A percentile compares a stretch with the other conserved stretches of the same genome.
Evolutionary conservation across 306 rosid species (phyloP).

Genomic region (Vicia faba): DNA sequence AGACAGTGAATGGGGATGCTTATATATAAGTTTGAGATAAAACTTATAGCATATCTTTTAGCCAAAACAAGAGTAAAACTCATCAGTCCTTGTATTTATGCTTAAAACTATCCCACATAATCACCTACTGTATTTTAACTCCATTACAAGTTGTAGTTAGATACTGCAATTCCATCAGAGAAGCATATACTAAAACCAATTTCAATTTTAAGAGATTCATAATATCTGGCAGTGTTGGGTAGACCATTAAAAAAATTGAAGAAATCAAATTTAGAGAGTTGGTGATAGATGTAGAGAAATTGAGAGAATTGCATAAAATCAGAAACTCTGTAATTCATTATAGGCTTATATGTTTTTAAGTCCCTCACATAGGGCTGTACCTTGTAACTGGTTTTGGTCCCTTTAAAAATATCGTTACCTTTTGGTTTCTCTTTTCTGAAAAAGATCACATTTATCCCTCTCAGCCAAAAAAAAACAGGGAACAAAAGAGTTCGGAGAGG

Average conservation of each 20-base stretch:
- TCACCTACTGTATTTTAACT: constrained; percentile 20
- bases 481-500: neutral
- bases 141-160: constrained; percentile 22
- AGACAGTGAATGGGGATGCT: constrained; percentile 33
- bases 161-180: constrained; percentile 23
- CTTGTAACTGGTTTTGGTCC: neutral
- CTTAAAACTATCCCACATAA: constrained; percentile 29
- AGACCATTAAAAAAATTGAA: constrained; percentile 16
- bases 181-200: constrained; percentile 21
- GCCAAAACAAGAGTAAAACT: constrained; percentile 22
- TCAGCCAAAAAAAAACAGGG: neutral
- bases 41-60: constrained; percentile 26
- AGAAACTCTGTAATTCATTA: neutral
- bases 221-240: constrained; percentile 11
- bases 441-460: neutral
- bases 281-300: neutral
- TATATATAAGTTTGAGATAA: constrained; percentile 19
- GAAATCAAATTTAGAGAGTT: neutral
- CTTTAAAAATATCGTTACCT: neutral
- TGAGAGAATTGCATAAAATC: neutral
- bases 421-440: constrained; percentile 6
- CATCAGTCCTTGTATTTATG: constrained; percentile 27
- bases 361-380: neutral
- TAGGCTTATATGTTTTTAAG: neutral
- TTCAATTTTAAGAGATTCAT: constrained; percentile 29